Base-by-base conservation (phyloP, 495 filamentous ascomycete genomes). In the Podospora appendiculata region DNA sequence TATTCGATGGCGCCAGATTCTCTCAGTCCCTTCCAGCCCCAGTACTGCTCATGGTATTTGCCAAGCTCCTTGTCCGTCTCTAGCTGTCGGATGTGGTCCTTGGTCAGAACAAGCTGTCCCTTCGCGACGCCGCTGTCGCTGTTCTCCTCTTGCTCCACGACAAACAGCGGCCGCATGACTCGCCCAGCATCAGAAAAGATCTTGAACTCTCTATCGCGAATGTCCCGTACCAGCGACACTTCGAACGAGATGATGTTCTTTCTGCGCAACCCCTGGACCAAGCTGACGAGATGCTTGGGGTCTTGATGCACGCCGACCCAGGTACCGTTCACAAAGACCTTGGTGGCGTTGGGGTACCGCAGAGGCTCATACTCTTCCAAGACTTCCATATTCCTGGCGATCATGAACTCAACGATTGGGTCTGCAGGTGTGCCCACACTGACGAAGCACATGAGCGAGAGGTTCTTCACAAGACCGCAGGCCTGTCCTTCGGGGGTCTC, bases 401-500 rank as follows among this genome's bases (percentile, higher is more conserved):
- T 87, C 88, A 98, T 91, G 75, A 95, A 98, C 55, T 96, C 88
- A 35, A 93, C 78, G 57, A 98, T 88, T 7, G 91, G 90, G 47
- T 92, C 86, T 32, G 86, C 86, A 9, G 90, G 87, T 7, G 89
- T 88, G 65, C 92, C 93, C 33, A 96, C 90, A 44, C 88, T 95
- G 64, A 99, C 89, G 59, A 91, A 95, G 66, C 91, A 97, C 92
- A 99, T 97, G 42, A 99, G 79, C 4, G 94, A 88, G 63, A 99
- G 65, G 59, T 99, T 99, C 76, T 99, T 99, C 68, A 99, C 94
- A 52, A 99, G 70, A 67, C 93, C 93, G 73, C 93, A 99, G 67
- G 93, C 93, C 65, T 99, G 94, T 54, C 93, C 93, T 81, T 99
- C 93, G 8, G 93, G 93, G 13, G 93, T 99, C 63, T 99, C 93